A percentile compares a stretch with the other conserved stretches of the same genome.
These are phyloP conservation scores for Ananas comosus DNA, from an alignment of 176 grass and related monocot genomes.

Conservation along the genomic window DNA sequence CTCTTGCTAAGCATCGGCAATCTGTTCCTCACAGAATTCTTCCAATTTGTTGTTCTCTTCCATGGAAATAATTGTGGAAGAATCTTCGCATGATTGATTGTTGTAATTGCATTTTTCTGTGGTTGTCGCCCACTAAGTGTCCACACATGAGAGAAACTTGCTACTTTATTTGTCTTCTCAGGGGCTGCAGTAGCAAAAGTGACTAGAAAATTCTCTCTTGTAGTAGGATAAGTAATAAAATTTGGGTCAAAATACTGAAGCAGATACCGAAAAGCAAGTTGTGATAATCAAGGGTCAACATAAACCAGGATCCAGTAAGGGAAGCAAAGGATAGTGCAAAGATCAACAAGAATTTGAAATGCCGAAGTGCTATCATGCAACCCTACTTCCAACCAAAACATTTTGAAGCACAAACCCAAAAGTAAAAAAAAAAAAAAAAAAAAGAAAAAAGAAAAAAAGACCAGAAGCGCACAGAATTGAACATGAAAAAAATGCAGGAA, in stretches of 20 bases:
- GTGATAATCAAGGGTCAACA: background rate
- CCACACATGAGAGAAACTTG: slow-evolving; percentile 65
- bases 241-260: background rate
- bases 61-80: slow-evolving; percentile 86
- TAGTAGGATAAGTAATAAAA: background rate
- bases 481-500: too few relatives aligned
- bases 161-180: slow-evolving; percentile 36
- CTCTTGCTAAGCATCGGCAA: slow-evolving; percentile 32
- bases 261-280: background rate
- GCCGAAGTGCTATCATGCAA: too few relatives aligned
- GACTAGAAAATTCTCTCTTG: slow-evolving; percentile 17
- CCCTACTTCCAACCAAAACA: too few relatives aligned
- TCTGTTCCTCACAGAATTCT: slow-evolving; percentile 36
- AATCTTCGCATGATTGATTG: slow-evolving; percentile 30
- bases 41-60: slow-evolving; percentile 69
- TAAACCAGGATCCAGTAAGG: too few relatives aligned
- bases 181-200: slow-evolving; percentile 45
- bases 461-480: too few relatives aligned
- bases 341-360: too few relatives aligned
- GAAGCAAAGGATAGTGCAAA: too few relatives aligned
- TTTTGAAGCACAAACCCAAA: too few relatives aligned
- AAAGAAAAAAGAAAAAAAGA: too few relatives aligned
- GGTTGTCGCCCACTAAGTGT: slow-evolving; percentile 55
- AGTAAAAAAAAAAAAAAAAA: too few relatives aligned
- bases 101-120: slow-evolving; percentile 34